Evolutionary conservation across 2,329 filamentous ascomycete species (phyloP).

Genomic region (Botrytis aclada): DNA sequence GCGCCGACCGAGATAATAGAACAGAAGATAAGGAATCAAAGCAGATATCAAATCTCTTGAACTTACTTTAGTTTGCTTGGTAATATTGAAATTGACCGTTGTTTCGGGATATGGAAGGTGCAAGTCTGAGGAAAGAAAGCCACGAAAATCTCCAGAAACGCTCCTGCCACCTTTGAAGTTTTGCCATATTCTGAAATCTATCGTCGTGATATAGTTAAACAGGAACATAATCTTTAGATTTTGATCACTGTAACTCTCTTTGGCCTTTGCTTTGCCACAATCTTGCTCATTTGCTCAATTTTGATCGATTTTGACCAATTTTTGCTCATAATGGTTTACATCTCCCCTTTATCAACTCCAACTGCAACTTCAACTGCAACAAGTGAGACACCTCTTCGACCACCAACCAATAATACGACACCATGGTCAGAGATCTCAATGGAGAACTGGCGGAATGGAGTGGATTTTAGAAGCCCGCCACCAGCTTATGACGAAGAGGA

Average conservation of each 20-base stretch:
- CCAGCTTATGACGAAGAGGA: conserved; percentile 10
- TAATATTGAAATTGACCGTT: background rate
- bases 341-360: conserved; percentile 22
- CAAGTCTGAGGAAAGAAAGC: background rate
- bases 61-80: background rate
- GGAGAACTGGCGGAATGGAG: conserved; percentile 22
- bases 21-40: background rate
- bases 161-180: background rate
- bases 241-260: background rate
- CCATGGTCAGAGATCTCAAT: conserved; percentile 28
- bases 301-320: conserved; percentile 13
- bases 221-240: background rate
- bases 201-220: background rate
- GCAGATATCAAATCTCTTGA: accelerated
- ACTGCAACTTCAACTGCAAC: conserved; percentile 5
- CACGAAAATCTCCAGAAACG: background rate
- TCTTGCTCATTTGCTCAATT: conserved; percentile 13
- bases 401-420: conserved; percentile 19
- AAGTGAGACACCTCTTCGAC: conserved; percentile 16
- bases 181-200: background rate
- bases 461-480: conserved; percentile 16
- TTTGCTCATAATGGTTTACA: conserved; percentile 23
- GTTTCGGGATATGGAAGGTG: background rate
- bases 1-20: background rate
- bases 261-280: conserved; percentile 12